Evolutionary conservation across 2,329 filamentous ascomycete genomes (phyloP), one percentile per base, ranked within the genome.

Genomic region (Fonsecaea monophora): DNA sequence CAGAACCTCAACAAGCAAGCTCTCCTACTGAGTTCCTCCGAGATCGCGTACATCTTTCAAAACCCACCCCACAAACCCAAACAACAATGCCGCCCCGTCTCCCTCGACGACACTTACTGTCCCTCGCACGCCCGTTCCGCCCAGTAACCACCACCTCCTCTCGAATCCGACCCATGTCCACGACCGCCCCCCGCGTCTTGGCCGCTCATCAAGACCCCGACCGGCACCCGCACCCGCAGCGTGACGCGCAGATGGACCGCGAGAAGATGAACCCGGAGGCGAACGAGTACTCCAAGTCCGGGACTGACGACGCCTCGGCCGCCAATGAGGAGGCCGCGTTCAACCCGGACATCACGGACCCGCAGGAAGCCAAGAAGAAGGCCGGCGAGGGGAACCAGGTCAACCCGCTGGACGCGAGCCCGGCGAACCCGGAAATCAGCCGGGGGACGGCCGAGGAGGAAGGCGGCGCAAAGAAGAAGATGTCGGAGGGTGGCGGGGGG

Each of bases 251-350:
- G 61, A 4, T 64, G 70, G 84, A 89, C 74, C 85, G 87, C 60
- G 84, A 89, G 69, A 83, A 83, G 2, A 83, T 96, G 38, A 86
- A 90, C 66, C 87, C 90, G 0, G 82, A 86, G 38, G 79, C 85
- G 2, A 87, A 84, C 62, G 91, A 96, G 75, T 87, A 89, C 78
- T 86, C 87, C 65, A 87, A 89, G 75, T 88, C 87, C 58, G 90
- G 87, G 3, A 86, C 86, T 0, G 91, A 88, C 71, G 81, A 88
- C 54, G 83, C 86, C 12, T 84, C 88, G 0, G 82, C 84, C 0
- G 80, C 83, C 35, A 81, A 85, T 64, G 76, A 81, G 3, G 82
- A 88, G 50, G 84, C 88, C 0, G 89, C 92, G 0, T 96, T 91
- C 78, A 84, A 92, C 75, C 87, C 88, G 0, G 78, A 82, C 63